phyloP scores from a whole-genome alignment of 1,284 basidiomycete species.

The Moesziomyces sp. region DNA sequence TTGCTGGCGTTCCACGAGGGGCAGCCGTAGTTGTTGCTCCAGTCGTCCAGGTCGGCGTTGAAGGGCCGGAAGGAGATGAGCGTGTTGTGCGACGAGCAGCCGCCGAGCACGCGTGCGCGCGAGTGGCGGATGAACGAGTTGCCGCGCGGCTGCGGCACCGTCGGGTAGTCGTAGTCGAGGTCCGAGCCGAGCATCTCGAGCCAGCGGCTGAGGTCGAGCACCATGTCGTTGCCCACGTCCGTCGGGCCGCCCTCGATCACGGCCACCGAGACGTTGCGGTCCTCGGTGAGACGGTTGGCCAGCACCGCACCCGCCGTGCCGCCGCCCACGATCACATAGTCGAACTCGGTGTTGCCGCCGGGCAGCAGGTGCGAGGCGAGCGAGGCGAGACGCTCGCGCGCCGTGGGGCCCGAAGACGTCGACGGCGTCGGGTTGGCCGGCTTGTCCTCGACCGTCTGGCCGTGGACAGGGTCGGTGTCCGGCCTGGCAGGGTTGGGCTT shows the following conservation, averaged over 20 bases:
- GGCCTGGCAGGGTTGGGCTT: slow-evolving; percentile 49
- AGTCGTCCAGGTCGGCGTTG: slow-evolving; percentile 67
- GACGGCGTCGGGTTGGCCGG: slow-evolving; percentile 30
- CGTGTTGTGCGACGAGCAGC: slow-evolving; percentile 68
- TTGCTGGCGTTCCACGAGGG: slow-evolving; percentile 59
- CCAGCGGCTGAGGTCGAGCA: slow-evolving; percentile 67
- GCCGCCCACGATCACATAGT: slow-evolving; percentile 67
- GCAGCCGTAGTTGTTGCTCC: slow-evolving; percentile 64
- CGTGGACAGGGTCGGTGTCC: slow-evolving; percentile 54
- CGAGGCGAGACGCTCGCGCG: slow-evolving; percentile 55
- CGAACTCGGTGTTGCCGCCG: slow-evolving; percentile 59
- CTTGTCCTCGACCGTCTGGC: slow-evolving; percentile 47
- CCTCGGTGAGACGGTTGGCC: slow-evolving; percentile 67
- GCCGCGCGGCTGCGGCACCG: slow-evolving; percentile 65
- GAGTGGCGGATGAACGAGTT: slow-evolving; percentile 69
- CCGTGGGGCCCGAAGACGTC: slow-evolving; percentile 26
- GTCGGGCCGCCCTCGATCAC: slow-evolving; percentile 68
- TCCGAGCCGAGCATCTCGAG: slow-evolving; percentile 67
- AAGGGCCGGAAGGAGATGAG: slow-evolving; percentile 68
- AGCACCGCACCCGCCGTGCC: slow-evolving; percentile 68
- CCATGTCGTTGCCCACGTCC: slow-evolving; percentile 64
- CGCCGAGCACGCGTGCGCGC: slow-evolving; percentile 66
- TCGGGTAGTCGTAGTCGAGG: slow-evolving; percentile 67
- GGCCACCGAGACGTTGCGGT: slow-evolving; percentile 63
- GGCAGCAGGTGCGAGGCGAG: slow-evolving; percentile 63